Evolutionary conservation across 495 filamentous ascomycete genomes (phyloP), one percentile per base, ranked within the genome.

Genomic region (Haplographium delicatum): DNA sequence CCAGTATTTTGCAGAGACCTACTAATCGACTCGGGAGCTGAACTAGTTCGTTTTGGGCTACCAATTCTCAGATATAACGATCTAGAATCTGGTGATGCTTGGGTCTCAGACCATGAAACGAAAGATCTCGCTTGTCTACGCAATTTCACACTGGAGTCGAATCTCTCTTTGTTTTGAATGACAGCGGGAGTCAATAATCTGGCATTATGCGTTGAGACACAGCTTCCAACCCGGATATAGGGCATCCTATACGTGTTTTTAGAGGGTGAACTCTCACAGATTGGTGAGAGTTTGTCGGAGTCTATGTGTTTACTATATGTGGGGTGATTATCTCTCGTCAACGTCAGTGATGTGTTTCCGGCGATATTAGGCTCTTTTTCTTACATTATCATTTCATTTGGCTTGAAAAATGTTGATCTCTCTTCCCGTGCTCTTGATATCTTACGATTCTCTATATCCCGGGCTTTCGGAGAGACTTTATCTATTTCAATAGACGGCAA

Each of bases 381-480:
- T 44, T 46, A 19, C 2, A 56, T 33, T 22, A 47, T 49, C 15
- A 9, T 27, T 16, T 30, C 45, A 5, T 13, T 52, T 18, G 30
- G 50, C 18, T 60, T 54, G 33, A 76, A 75, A 52, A 73, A 75
- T 0, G 61, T 62, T 10, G 68, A 67, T 2, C 73, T 56, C 42
- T 71, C 62, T 25, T 70, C 65, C 27, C 67, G 50, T 39, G 66
- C 67, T 42, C 58, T 58, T 23, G 24, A 18, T 9, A 22, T 59
- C 60, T 53, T 73, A 48, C 42, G 16, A 23, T 24, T 44, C 9
- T 61, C 55, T 24, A 59, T 61, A 23, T 63, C 49, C 16, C 50
- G 42, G 20, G 56, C 54, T 22, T 58, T 60, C 16, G 57, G 43
- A 2, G 4, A 46, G 24, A 16, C 18, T n/a, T 41, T 51, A 8